Base-by-base conservation (phyloP, 305 asterid species). In the Solanum hybrid region DNA sequence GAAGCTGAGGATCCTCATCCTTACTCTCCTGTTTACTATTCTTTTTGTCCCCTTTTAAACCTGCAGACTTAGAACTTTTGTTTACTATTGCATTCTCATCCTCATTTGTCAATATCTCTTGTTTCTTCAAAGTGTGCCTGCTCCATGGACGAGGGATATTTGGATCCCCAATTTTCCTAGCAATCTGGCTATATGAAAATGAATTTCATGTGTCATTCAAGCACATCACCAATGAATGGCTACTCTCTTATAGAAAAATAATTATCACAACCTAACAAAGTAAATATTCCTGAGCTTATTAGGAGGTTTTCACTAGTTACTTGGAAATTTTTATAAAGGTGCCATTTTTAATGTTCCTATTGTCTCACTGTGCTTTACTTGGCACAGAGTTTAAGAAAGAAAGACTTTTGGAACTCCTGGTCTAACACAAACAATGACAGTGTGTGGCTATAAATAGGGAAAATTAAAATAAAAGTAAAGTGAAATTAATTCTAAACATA, bases 111-210 rank as follows among this genome's bases (percentile, higher is more conserved):
- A 88, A 73, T 69, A 87, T 88, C 90, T 92, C 96, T 64, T 90
- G 91, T 87, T 91, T 93, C 92, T 95, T 96, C 90, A 90, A 80
- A 19, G 98, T 93, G 95, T 97, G 92, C 17, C 94, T 93, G 93
- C 99, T 96, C 99, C 99, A 97, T 76, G 99, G 97, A 19, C 98
- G 98, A 19, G 99, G 99, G 36, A 94, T 93, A 88, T 92, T 80
- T n/a, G 98, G 95, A 93, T 95, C 99, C 78, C 98, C 99, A 92
- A 95, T 94, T 95, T 93, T 95, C 90, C 91, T 87, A 92, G 99
- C 99, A 95, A 96, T 92, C 99, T 97, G 94, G 94, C 91, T 31
- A 84, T 31, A 84, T 31, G 42, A 10, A 84, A 84, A 51, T 51
- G 87, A 7, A 51, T 31, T 32, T 84, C 69, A 51, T 84, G 87